Evolutionary conservation across 176 grass and related monocot species (phyloP).

Genomic region (Eragrostis curvula): DNA sequence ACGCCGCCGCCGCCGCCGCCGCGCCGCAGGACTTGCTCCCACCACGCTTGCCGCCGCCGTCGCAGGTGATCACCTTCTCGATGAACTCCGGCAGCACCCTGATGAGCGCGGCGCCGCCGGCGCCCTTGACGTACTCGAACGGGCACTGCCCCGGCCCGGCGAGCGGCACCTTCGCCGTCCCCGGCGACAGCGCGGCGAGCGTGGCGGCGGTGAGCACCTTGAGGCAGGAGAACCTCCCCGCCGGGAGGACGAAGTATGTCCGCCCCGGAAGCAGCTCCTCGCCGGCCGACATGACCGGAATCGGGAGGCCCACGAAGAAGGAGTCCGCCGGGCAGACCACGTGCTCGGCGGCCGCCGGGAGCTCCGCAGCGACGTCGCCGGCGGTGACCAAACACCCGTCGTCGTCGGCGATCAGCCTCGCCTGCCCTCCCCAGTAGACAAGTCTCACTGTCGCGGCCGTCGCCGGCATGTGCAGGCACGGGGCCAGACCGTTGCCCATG

Average conservation of each 20-base stretch:
- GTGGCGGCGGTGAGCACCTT: slow-evolving; percentile 74
- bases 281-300: slow-evolving; percentile 53
- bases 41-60: neutral
- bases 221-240: slow-evolving; percentile 45
- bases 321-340: slow-evolving; percentile 70
- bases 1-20: neutral
- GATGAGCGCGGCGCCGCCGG: slow-evolving; percentile 53
- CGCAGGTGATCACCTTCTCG: slow-evolving; percentile 63
- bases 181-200: slow-evolving; percentile 61
- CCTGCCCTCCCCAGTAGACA: slow-evolving; percentile 74
- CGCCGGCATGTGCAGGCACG: slow-evolving; percentile 47
- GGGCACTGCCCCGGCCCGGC: slow-evolving; percentile 46
- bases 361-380: slow-evolving; percentile 52
- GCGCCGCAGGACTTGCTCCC: neutral
- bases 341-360: slow-evolving; percentile 27
- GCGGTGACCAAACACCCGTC: slow-evolving; percentile 35
- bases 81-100: slow-evolving; percentile 75
- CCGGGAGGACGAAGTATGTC: slow-evolving; percentile 80
- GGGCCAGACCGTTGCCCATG: slow-evolving; percentile 77
- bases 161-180: slow-evolving; percentile 19
- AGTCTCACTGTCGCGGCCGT: slow-evolving; percentile 10
- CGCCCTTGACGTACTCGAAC: slow-evolving; percentile 81
- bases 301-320: slow-evolving; percentile 80
- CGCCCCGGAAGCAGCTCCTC: slow-evolving; percentile 67
- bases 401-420: slow-evolving; percentile 21